Evolutionary conservation across 2,329 filamentous ascomycete genomes (phyloP).

Genomic region (Cryoendolithus antarcticus): DNA sequence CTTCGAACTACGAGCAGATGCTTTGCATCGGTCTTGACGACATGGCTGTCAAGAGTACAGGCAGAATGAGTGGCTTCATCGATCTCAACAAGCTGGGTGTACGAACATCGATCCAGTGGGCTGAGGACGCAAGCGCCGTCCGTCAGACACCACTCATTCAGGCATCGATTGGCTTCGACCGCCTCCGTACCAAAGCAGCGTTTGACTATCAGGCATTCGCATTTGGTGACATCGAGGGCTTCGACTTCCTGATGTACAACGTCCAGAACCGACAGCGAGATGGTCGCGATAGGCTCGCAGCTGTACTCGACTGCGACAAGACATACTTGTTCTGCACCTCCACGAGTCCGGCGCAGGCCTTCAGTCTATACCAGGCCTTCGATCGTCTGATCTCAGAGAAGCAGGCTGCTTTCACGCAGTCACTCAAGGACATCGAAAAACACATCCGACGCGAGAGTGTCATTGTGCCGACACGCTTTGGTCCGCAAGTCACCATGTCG

Average conservation of each 20-base stretch:
- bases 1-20: conserved; percentile 90
- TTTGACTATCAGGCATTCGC: conserved; percentile 96
- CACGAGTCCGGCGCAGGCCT: conserved; percentile 69
- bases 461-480: conserved; percentile 28
- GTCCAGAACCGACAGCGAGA: conserved; percentile 44
- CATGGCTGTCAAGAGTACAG: conserved; percentile 68
- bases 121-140: conserved; percentile 38
- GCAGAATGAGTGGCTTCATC: conserved; percentile 79
- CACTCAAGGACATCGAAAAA: conserved; percentile 78
- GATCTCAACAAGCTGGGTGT: conserved; percentile 67
- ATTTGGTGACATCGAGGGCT: conserved; percentile 74
- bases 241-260: conserved; percentile 97
- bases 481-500: conserved; percentile 17
- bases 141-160: conserved; percentile 80
- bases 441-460: conserved; percentile 67
- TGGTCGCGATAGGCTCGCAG: conserved; percentile 70
- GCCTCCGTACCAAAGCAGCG: conserved; percentile 72
- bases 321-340: conserved; percentile 86
- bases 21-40: conserved; percentile 78
- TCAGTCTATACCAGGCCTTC: conserved; percentile 83
- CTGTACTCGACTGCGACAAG: conserved; percentile 76
- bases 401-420: conserved; percentile 69
- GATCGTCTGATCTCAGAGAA: conserved; percentile 81
- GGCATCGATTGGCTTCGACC: conserved; percentile 72
- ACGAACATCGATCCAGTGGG: conserved; percentile 92